Evolutionary conservation across 441 rosid genomes (phyloP).

Genomic region (Euphorbia corollata): DNA sequence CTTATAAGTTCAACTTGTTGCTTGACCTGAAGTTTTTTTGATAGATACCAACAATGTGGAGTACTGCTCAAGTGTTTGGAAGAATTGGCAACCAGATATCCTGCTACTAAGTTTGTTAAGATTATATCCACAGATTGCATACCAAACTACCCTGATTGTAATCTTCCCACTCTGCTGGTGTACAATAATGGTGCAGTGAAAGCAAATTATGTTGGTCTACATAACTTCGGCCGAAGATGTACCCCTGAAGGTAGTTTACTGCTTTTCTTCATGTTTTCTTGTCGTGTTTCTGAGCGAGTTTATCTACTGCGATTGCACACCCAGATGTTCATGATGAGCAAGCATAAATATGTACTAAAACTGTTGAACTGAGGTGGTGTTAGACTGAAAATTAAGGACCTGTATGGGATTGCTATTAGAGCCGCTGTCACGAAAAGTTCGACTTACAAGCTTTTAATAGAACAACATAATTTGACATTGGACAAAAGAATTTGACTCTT

Average conservation of each 20-base stretch:
- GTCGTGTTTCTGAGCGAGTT: background rate
- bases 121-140: constrained; percentile 95
- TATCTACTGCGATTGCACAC: background rate
- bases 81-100: constrained; percentile 74
- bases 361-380: background rate
- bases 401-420: no score
- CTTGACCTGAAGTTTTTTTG: constrained; percentile 6
- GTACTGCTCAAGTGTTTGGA: constrained; percentile 70
- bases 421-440: no score
- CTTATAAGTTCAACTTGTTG: background rate
- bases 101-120: constrained; percentile 89
- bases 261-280: background rate
- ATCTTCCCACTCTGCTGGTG: constrained; percentile 85
- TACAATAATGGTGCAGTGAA: constrained; percentile 85
- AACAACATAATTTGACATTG: no score
- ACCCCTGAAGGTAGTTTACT: constrained; percentile 65
- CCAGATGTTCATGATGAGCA: background rate
- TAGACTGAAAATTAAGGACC: background rate
- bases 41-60: constrained; percentile 66
- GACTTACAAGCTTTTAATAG: no score
- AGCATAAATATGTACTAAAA: background rate
- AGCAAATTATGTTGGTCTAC: constrained; percentile 81
- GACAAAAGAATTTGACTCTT: no score
- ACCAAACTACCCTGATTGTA: constrained; percentile 86
- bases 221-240: constrained; percentile 81